Percentiles rank a stretch among this genome's conserved stretches.
Evolutionary conservation across 345 rosid species (phyloP).

Genomic region (Rhodamnia argentea): DNA sequence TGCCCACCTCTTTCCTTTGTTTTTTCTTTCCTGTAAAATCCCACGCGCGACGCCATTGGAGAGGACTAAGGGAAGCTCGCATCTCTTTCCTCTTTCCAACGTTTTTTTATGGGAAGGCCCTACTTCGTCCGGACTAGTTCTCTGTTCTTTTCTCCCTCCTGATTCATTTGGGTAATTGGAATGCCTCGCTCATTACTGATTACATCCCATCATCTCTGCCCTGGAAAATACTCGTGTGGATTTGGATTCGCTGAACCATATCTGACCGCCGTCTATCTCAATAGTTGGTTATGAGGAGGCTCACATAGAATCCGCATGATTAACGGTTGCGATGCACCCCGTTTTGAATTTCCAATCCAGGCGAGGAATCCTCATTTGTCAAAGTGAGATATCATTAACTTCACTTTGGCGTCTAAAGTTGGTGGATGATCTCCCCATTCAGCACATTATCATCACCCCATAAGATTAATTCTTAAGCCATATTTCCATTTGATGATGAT

Average conservation of each 20-base stretch:
- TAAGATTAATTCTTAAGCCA: no score
- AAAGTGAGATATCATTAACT: background rate
- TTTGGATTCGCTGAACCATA: background rate
- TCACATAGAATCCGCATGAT: background rate
- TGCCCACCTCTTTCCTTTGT: background rate
- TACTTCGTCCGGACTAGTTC: background rate
- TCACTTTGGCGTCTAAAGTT: background rate
- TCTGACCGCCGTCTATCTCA: background rate
- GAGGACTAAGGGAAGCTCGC: background rate
- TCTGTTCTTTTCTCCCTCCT: background rate
- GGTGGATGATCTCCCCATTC: background rate
- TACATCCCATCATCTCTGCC: background rate
- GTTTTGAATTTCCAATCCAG: rapidly evolving
- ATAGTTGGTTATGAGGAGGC: background rate
- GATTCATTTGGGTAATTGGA: no score
- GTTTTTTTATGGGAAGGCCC: background rate
- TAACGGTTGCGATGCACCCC: background rate
- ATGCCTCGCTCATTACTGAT: background rate
- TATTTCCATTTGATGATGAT: background rate
- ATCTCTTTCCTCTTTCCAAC: background rate
- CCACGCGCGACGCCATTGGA: background rate
- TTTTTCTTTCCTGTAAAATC: background rate
- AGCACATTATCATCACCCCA: background rate
- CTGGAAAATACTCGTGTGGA: background rate
- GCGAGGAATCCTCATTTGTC: background rate